Percentiles rank a stretch among this genome's conserved stretches.
phyloP scores from a whole-genome alignment of 2,329 filamentous ascomycete genomes.

The Colletotrichum tropicicola region DNA sequence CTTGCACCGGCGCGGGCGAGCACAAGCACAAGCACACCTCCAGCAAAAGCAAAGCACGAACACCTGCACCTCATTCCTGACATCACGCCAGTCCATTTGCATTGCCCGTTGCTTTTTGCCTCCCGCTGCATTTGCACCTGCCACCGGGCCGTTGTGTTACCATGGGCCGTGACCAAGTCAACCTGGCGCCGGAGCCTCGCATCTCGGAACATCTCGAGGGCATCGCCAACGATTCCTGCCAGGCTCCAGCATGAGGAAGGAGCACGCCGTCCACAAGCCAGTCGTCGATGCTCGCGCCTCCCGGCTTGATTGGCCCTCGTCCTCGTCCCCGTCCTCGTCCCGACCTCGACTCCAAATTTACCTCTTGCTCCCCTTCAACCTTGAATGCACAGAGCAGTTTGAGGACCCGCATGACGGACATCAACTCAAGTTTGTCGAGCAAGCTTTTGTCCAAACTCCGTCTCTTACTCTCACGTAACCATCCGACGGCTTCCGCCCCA shows the following conservation, averaged over 20 bases:
- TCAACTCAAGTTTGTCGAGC: constrained; percentile 20
- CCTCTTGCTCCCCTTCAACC: neutral
- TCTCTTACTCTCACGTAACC: neutral
- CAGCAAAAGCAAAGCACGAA: neutral
- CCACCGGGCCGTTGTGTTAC: neutral
- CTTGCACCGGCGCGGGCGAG: neutral
- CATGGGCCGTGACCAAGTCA: too few relatives aligned
- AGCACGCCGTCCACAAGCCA: too few relatives aligned
- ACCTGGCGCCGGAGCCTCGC: too few relatives aligned
- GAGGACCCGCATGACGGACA: neutral
- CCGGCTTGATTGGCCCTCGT: too few relatives aligned
- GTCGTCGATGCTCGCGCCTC: too few relatives aligned
- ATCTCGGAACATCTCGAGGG: too few relatives aligned
- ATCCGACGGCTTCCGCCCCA: neutral
- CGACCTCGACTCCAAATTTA: neutral
- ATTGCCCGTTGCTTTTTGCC: neutral
- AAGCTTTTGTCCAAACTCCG: neutral
- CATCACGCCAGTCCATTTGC: constrained; percentile 5
- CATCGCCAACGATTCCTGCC: too few relatives aligned
- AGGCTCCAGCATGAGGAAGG: too few relatives aligned
- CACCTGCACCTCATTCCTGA: constrained; percentile 16
- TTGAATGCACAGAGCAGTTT: neutral
- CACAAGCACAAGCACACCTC: neutral
- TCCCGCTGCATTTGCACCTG: neutral
- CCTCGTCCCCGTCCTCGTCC: too few relatives aligned